Conservation (phyloP, 352 stramenopile species). For the Achlya hypogyna region DNA sequence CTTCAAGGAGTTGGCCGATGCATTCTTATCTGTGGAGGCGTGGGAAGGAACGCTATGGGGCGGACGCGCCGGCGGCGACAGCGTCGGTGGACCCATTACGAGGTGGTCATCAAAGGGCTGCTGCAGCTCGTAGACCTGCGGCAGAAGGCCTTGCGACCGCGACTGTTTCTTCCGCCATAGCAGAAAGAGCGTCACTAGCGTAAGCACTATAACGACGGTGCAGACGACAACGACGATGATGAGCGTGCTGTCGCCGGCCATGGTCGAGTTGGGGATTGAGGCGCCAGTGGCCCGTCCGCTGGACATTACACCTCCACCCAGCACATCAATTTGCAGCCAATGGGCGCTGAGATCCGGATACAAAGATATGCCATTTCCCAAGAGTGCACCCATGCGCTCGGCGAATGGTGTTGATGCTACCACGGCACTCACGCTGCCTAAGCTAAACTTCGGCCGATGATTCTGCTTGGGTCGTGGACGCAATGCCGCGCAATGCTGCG, state of each 20-base stretch:
- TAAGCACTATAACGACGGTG: neutral
- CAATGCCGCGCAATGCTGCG: neutral
- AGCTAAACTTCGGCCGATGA: neutral
- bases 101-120: neutral
- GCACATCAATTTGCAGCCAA: neutral
- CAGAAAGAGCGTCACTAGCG: neutral
- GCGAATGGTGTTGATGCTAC: neutral
- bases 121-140: neutral
- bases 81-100: neutral
- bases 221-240: constrained; percentile 23
- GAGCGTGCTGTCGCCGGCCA: constrained; percentile 10
- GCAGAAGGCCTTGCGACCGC: neutral
- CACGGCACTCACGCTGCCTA: neutral
- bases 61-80: neutral
- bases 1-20: too few species aligned
- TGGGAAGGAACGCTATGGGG: too few species aligned
- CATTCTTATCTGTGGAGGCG: too few species aligned
- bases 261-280: too few species aligned
- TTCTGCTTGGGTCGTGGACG: neutral
- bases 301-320: neutral
- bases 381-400: neutral
- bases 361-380: neutral
- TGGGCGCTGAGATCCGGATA: neutral
- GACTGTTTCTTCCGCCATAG: neutral
- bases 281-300: neutral